Evolutionary conservation across 2,329 filamentous ascomycete genomes (phyloP), one percentile per base, ranked within the genome.

Genomic region (Metarhizium anisopliae): DNA sequence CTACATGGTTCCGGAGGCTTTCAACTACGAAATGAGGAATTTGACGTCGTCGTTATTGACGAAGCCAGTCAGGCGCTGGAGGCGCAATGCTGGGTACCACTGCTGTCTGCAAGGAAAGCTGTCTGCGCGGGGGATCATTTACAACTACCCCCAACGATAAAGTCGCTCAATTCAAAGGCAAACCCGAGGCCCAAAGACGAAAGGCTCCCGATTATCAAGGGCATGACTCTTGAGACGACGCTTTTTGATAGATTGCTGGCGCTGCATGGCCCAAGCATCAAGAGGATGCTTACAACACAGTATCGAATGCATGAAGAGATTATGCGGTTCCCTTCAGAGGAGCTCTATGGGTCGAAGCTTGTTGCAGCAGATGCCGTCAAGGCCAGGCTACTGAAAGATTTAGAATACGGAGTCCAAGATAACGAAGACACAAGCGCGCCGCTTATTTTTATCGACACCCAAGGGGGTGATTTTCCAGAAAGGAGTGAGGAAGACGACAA

Each of bases 221-320:
- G 77, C 6, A 77, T 84, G 64, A 85, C 81, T 1, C 79, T 99
- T 6, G 92, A 96, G 66, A 89, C 80, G n/a, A 97, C 94, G 0
- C 77, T 99, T 35, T 99, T 99, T 69, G 93, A 97, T 69, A 82
- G 94, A 32, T 78, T 99, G 47, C 78, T 99, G 49, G 78, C 80
- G 5, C 76, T 96, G 16, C 89, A 99, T 67, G 94, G 94, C 1
- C 73, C 84, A 1, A 77, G 77, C 4, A 91, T 99, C 73, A 97
- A 97, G 74, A 80, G 89, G 53, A 96, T 97, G 89, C 82, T 99
- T 29, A 97, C 90, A 4, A 95, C 88, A 4, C 94, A 99, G 73
- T 99, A 99, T 70, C 90, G 94, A 42, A 99, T 99, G 94, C 91
- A 99, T 68, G 87, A 95, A 66, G 84, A 79, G 54, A 97, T 99